phyloP scores from a whole-genome alignment of 306 rosid species.

The Cicer bijugum region DNA sequence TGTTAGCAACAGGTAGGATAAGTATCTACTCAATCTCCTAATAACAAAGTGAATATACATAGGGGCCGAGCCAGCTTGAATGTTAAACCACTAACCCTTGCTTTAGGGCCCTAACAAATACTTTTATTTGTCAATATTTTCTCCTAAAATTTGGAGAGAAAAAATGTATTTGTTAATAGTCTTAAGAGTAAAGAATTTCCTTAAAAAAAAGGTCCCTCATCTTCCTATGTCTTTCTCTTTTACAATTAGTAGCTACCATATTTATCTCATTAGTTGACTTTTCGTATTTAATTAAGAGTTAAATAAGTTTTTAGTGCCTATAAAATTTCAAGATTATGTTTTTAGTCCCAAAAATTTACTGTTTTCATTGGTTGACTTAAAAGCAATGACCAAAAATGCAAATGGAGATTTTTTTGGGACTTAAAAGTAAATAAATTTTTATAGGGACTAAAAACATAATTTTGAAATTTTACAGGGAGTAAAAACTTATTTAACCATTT shows the following conservation, averaged over 20 bases:
- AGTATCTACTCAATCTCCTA: conserved; percentile 24
- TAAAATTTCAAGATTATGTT: too few relatives aligned
- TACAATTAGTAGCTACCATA: background rate
- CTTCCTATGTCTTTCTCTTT: background rate
- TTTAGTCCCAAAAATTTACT: too few relatives aligned
- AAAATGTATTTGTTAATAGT: background rate
- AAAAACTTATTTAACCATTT: too few relatives aligned
- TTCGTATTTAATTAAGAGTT: background rate
- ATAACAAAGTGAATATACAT: conserved; percentile 24
- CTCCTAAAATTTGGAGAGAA: background rate
- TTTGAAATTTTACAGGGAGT: too few relatives aligned
- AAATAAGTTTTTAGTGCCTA: too few relatives aligned
- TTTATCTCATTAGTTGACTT: background rate
- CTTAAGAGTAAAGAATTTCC: background rate
- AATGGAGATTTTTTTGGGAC: too few relatives aligned
- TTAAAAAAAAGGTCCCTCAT: background rate
- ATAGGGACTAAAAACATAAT: too few relatives aligned
- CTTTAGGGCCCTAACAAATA: background rate
- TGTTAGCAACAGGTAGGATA: conserved; percentile 38
- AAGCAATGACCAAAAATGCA: too few relatives aligned
- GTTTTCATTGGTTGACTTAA: too few relatives aligned
- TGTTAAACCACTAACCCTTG: conserved; percentile 1
- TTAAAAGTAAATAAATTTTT: too few relatives aligned
- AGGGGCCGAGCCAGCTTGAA: conserved; percentile 3
- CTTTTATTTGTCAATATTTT: background rate